Conservation (phyloP, 2,329 filamentous ascomycete species). For the Botrytis hyacinthi region DNA sequence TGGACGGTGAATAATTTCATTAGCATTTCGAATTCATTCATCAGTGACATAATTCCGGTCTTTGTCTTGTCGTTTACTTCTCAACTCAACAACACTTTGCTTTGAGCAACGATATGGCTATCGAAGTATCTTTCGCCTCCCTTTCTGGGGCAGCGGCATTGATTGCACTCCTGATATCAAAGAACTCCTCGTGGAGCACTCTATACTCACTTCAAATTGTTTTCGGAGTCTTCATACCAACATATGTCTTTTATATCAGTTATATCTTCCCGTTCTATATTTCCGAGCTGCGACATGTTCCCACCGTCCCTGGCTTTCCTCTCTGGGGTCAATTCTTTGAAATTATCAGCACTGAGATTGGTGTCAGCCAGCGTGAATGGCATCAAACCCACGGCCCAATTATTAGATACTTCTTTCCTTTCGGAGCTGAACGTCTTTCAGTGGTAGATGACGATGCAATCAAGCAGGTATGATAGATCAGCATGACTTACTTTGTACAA, state of each 20-base stretch:
- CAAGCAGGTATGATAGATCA: slow-evolving; percentile 28
- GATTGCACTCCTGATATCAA: slow-evolving; percentile 27
- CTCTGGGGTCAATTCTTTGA: slow-evolving; percentile 46
- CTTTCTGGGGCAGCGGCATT: slow-evolving; percentile 15
- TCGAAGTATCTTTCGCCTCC: slow-evolving; percentile 11
- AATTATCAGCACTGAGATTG: slow-evolving; percentile 45
- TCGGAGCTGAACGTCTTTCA: slow-evolving; percentile 46
- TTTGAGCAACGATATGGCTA: slow-evolving; percentile 11
- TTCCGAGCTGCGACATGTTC: slow-evolving; percentile 45
- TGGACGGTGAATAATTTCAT: not conserved
- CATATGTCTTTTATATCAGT: slow-evolving; percentile 41
- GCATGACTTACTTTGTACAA: too few relatives aligned
- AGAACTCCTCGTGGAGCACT: slow-evolving; percentile 24
- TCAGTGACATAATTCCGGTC: not conserved
- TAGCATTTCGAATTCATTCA: not conserved
- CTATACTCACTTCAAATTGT: slow-evolving; percentile 24
- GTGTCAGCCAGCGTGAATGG: slow-evolving; percentile 45
- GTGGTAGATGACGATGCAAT: slow-evolving; percentile 46
- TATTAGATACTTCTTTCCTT: slow-evolving; percentile 48
- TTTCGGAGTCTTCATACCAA: slow-evolving; percentile 29
- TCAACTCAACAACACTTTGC: not conserved
- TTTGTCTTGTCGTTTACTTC: not conserved
- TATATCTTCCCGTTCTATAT: slow-evolving; percentile 45
- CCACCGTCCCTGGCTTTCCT: slow-evolving; percentile 44
- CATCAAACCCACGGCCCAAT: slow-evolving; percentile 44